These are phyloP conservation scores for Kandelia obovata DNA, from an alignment of 345 rosid genomes.

Conservation along the genomic window DNA sequence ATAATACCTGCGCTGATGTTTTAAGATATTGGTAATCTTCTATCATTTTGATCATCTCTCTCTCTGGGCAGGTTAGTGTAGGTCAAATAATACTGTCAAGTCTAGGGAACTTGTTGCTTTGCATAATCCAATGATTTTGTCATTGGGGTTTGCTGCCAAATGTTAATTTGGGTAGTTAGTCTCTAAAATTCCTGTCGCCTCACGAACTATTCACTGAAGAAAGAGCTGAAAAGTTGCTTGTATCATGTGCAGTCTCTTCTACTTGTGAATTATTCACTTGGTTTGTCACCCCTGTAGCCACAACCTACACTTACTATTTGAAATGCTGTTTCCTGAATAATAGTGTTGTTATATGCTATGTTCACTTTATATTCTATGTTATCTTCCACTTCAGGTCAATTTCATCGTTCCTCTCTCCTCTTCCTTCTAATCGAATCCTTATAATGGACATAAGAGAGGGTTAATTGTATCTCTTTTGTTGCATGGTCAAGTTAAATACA, in stretches of 20 bases:
- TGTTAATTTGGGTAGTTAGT: neutral
- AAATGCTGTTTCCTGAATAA: too few species aligned
- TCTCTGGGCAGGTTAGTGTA: conserved; percentile 11
- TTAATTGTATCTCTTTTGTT: too few species aligned
- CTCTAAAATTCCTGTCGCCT: neutral
- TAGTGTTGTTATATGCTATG: too few species aligned
- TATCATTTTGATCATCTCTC: neutral
- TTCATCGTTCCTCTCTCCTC: neutral
- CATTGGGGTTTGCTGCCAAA: neutral
- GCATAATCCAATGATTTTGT: conserved; percentile 2
- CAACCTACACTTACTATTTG: too few species aligned
- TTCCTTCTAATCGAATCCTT: neutral
- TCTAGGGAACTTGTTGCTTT: conserved; percentile 3
- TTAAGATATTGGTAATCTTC: neutral
- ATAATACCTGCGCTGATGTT: neutral
- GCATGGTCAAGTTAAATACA: too few species aligned
- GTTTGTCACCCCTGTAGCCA: neutral
- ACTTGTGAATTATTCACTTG: conserved; percentile 15
- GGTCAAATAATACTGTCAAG: conserved; percentile 5
- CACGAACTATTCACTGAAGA: neutral
- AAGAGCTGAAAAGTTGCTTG: neutral
- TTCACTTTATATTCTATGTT: conserved; percentile 2
- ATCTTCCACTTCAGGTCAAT: conserved; percentile 6
- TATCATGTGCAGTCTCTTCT: conserved; percentile 5
- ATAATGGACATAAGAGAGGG: neutral